These are phyloP conservation scores for Cryptosporidium viatorum DNA, from an alignment of 169 alveolate species.

Conservation along the genomic window DNA sequence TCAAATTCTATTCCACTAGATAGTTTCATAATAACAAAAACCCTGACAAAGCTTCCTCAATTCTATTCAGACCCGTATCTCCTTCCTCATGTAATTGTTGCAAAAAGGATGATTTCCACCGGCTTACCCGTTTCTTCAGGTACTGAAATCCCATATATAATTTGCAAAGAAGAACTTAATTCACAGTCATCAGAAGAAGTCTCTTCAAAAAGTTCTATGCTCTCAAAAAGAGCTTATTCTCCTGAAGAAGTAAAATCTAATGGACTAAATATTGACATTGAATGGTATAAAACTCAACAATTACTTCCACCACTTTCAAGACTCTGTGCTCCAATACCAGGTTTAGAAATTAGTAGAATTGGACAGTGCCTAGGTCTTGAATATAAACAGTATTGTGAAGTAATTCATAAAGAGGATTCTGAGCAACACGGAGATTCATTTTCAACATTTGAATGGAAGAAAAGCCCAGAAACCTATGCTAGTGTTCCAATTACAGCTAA, in stretches of 20 bases:
- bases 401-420: conserved; percentile 61
- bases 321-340: conserved; percentile 90
- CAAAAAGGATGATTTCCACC: conserved; percentile 88
- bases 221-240: conserved; percentile 89
- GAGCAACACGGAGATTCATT: conserved; percentile 13
- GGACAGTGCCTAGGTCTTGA: conserved; percentile 64
- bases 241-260: conserved; percentile 88
- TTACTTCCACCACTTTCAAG: conserved; percentile 92
- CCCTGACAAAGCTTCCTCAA: conserved; percentile 92
- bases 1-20: conserved; percentile 84
- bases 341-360: conserved; percentile 86
- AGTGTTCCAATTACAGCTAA: conserved; percentile 60
- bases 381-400: conserved; percentile 37
- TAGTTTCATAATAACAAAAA: conserved; percentile 92
- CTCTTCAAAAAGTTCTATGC: conserved; percentile 31
- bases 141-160: conserved; percentile 92
- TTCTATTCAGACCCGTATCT: conserved; percentile 90
- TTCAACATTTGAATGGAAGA: conserved; percentile 58
- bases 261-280: conserved; percentile 85
- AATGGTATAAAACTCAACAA: conserved; percentile 93
- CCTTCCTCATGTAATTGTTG: conserved; percentile 95
- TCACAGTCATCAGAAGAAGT: conserved; percentile 40
- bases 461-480: conserved; percentile 30
- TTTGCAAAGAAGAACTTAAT: conserved; percentile 84
- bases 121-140: conserved; percentile 89